Evolutionary conservation across 2,329 filamentous ascomycete genomes (phyloP), one percentile per base, ranked within the genome.

Genomic region (Penicillium sp.): DNA sequence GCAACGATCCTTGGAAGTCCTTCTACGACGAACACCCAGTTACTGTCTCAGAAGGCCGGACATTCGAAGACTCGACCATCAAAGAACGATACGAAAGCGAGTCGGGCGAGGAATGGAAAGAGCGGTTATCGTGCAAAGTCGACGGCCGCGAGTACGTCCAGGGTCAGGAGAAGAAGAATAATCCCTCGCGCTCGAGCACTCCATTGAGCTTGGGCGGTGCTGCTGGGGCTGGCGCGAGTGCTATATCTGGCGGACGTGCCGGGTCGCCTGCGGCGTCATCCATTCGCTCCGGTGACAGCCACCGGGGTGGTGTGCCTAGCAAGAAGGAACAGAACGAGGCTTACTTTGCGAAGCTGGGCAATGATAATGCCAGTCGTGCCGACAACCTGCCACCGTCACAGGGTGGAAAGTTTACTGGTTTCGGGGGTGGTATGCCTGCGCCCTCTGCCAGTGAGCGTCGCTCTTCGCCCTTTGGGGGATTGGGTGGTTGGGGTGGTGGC

Each of bases 101-200:
- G 57, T 87, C 85, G 0, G 91, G 90, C 48, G 91, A 96, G 70
- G 91, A 96, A 73, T 97, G 85, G 82, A 96, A 96, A 71, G 90
- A 95, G 68, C 79, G 89, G 54, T 70, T 97, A 57, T 83, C 82
- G 31, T 87, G 87, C 61, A 91, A 93, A 73, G 87, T 94, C 6
- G 93, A 97, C 69, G 87, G 86, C 12, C 79, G 79, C 51, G 88
- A 95, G 59, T 97, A 94, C 65, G 86, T 93, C 2, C 84, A 84
- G 15, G 82, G 80, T 7, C 79, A 84, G 66, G 84, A 83, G 68
- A 73, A 75, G 52, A 68, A 68, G 56, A 66, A 65, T 24, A 62
- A 65, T 66, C 72, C 59, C 43, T 65, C 58, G 49, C 57, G 58
- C 45, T 61, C 60, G 10, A 62, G 57, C 48, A 69, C 60, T 6